phyloP scores from a whole-genome alignment of 371 early-diverging fungal genomes.

The Lichtheimia ramosa region DNA sequence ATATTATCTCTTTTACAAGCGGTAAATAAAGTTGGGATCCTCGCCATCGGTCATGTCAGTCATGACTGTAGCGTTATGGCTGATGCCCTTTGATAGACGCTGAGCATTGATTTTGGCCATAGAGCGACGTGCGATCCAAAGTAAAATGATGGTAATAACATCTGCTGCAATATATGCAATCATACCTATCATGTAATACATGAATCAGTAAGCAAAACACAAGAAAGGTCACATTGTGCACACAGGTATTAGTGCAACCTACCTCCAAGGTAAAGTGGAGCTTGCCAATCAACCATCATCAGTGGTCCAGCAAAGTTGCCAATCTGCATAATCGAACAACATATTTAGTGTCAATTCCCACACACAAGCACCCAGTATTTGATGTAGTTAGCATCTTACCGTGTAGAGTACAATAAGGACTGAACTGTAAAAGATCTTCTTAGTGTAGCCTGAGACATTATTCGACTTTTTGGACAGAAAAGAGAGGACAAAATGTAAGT shows the following conservation, averaged over 20 bases:
- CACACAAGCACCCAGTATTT: background rate
- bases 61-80: conserved; percentile 3
- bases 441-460: conserved; percentile 30
- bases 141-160: conserved; percentile 2
- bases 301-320: conserved; percentile 24
- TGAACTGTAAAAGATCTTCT: conserved; percentile 26
- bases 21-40: conserved; percentile 31
- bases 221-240: no score
- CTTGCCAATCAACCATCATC: conserved; percentile 16
- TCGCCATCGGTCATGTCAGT: conserved; percentile 26
- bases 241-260: no score
- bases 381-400: background rate
- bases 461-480: no score
- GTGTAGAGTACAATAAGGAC: conserved; percentile 25
- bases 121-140: conserved; percentile 14
- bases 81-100: conserved; percentile 3
- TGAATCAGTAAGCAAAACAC: no score
- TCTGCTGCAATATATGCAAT: conserved; percentile 13
- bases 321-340: background rate
- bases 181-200: background rate
- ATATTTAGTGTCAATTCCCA: background rate
- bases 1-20: conserved; percentile 13
- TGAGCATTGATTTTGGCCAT: conserved; percentile 21
- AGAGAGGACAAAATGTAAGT: no score
- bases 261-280: conserved; percentile 11